Base-by-base conservation (phyloP, 2,329 filamentous ascomycete species). In the Monilinia fructicola region DNA sequence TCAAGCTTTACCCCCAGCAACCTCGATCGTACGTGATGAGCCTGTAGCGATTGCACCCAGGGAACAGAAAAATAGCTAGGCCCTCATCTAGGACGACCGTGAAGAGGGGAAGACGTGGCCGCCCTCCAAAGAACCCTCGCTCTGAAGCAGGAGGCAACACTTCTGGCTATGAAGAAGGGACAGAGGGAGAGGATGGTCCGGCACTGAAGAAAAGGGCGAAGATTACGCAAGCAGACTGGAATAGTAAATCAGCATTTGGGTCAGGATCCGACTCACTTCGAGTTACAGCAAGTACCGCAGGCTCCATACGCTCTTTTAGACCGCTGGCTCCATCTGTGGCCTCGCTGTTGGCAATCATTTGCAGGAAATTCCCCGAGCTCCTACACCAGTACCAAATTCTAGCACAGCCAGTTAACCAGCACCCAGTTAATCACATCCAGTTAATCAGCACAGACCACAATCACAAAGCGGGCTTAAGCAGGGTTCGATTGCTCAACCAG, bases 271-370 rank as follows among this genome's bases (percentile, higher is more conserved):
- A 95, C 59, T 96, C 92, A 4, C 81, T 98, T 35, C 86, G 93
- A 59, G 92, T 97, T n/a, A 89, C 91, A 68, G 94, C 94, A 56
- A 96, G 92, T 76, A 96, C 91, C 21, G 90, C 93, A 54, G 92
- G 92, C 53, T 97, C 93, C 6, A 83, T 98, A 67, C 90, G 94
- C 54, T 89, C 89, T 58, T 90, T 97, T 77, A 86, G 93, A 54
- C 94, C 94, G 4, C 84, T 91, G 66, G 82, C 84, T 26, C 77
- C 79, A 55, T 79, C 79, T 42, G 83, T 31, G 81, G 79, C 3
- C 79, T 78, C 35, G 82, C 82, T 23, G 76, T 77, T 40, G 79
- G 65, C n/a, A 83, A 77, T 58, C 86, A 91, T 72, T 78, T 90
- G 6, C 89, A 93, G 71, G 88, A 91, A 71, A 78, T 88, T n/a